phyloP scores from a whole-genome alignment of 2,329 filamentous ascomycete genomes.

The Periglandula ipomoeae region DNA sequence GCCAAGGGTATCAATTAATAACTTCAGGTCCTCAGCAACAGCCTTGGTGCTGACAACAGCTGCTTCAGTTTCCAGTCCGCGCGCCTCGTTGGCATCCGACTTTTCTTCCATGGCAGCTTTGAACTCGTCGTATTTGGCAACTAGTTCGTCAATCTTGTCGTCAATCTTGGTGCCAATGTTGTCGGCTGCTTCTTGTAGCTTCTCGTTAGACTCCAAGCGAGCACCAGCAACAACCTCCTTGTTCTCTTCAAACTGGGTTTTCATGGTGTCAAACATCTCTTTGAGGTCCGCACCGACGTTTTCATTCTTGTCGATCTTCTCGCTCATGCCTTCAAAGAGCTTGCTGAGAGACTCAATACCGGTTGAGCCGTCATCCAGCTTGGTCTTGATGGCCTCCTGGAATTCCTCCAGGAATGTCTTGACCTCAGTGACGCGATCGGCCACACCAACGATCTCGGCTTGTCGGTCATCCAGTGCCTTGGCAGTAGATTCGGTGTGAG shows the following conservation, averaged over 20 bases:
- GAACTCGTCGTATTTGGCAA: constrained; percentile 82
- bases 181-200: constrained; percentile 52
- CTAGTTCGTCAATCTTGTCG: constrained; percentile 63
- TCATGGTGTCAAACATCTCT: constrained; percentile 66
- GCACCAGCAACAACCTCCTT: constrained; percentile 69
- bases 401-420: constrained; percentile 71
- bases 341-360: constrained; percentile 67
- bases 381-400: constrained; percentile 65
- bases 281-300: constrained; percentile 54
- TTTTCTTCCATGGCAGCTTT: constrained; percentile 66
- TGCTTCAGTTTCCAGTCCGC: constrained; percentile 62
- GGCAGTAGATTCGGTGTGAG: constrained; percentile 62
- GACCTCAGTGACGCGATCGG: constrained; percentile 70
- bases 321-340: constrained; percentile 56
- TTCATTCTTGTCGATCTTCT: constrained; percentile 50
- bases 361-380: constrained; percentile 65
- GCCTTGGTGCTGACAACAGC: constrained; percentile 66
- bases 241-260: constrained; percentile 78
- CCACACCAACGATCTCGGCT: constrained; percentile 69
- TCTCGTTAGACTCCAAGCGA: constrained; percentile 78
- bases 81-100: constrained; percentile 62
- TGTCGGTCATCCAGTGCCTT: constrained; percentile 79
- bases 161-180: constrained; percentile 47
- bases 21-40: constrained; percentile 77
- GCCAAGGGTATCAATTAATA: constrained; percentile 77